Evolutionary conservation across 176 grass and related monocot species (phyloP), one percentile per base, ranked within the genome.

Genomic region (Canna indica): DNA sequence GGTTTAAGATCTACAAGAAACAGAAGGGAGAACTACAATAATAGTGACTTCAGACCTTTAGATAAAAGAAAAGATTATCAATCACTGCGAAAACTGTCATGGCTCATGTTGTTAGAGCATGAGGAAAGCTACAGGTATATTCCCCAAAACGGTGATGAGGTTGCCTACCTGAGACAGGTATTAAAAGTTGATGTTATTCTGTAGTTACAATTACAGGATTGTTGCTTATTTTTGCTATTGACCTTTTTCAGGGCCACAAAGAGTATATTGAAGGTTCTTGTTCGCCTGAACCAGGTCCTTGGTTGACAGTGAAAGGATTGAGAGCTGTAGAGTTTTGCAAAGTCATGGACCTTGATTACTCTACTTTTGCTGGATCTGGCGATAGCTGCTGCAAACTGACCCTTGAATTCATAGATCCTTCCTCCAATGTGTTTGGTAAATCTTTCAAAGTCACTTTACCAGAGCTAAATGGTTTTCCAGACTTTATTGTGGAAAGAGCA

Each of bases 131-230:
- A 92, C 75, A 81, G 93, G 60, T 97, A 92, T 81, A 87, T 97
- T 77, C 93, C 93, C 77, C 93, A 97, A 85, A 75, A 85, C 42
- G 88, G 84, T 7, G 93, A 97, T 75, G 82, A 97, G 59, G 88
- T 92, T 77, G 83, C 88, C 48, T 97, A 97, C 72, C 69, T 97
- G 79, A 58, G 86, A 63, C 93, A 97, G 93, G 93, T 97, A 92
- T 61, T 72, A 24, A 36, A 44, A 24, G 45, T n/a, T 60, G 63
- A n/a, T 52, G 47, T 29, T 71, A 32, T 35, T 71, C 47, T 18
- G 13, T 66, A 10, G 20, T 29, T 78, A 14, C 62, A 67, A 73
- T 31, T 63, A 15, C 70, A 29, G 36, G 52, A 11, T 6, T 79
- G 59, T 75, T 61, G 2, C 67, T 76, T 52, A 32, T 75, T 47